Percentiles rank a stretch among this genome's conserved stretches.
phyloP scores from a whole-genome alignment of 2,329 filamentous ascomycete genomes.

The Fusarium sp. region DNA sequence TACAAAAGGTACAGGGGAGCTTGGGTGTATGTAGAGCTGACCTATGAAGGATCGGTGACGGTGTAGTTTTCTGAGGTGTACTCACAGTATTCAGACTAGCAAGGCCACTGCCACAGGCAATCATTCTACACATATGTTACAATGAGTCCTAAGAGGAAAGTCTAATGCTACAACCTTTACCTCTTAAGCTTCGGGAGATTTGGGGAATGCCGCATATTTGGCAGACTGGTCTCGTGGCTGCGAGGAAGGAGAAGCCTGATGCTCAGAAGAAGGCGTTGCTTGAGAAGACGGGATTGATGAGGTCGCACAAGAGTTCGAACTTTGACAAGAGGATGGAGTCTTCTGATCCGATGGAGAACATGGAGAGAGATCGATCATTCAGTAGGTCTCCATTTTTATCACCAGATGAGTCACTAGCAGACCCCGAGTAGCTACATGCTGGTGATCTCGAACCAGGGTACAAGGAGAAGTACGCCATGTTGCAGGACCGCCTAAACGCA shows the following conservation, averaged over 20 bases:
- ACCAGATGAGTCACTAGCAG: too few species aligned
- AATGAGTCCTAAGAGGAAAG: too few species aligned
- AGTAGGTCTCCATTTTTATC: slow-evolving; percentile 20
- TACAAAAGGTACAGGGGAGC: too few species aligned
- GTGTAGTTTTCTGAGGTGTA: too few species aligned
- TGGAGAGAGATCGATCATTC: slow-evolving; percentile 44
- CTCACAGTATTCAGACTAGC: too few species aligned
- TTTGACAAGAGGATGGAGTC: slow-evolving; percentile 11
- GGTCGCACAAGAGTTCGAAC: neutral
- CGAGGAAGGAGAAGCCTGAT: slow-evolving; percentile 1
- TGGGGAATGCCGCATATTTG: slow-evolving; percentile 43
- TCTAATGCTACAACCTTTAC: too few species aligned
- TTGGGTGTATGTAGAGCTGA: too few species aligned
- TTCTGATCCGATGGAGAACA: slow-evolving; percentile 35
- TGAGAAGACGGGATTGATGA: slow-evolving; percentile 10
- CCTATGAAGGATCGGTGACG: too few species aligned
- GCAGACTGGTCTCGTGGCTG: slow-evolving; percentile 35
- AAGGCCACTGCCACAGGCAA: too few species aligned
- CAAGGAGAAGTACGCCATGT: slow-evolving; percentile 29
- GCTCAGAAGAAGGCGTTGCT: slow-evolving; percentile 21
- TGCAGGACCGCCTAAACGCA: slow-evolving; percentile 30
- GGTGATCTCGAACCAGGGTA: slow-evolving; percentile 46
- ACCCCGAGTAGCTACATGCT: slow-evolving; percentile 25
- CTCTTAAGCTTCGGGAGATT: neutral
- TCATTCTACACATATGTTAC: too few species aligned